Evolutionary conservation across 192 early-diverging fungal genomes (phyloP).

Genomic region (Chytriomyces confervae): DNA sequence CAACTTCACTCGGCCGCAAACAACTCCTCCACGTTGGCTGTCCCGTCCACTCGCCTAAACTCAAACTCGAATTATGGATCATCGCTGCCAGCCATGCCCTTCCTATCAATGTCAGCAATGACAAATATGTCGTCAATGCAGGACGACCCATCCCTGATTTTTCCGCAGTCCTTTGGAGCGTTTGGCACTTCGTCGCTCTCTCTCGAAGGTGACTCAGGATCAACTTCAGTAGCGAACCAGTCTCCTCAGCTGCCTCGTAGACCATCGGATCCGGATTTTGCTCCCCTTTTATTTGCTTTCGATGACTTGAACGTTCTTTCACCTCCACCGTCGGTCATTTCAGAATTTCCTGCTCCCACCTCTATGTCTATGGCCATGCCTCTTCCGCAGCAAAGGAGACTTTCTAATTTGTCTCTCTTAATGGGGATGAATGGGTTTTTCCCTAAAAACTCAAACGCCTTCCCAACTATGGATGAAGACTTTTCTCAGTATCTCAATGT

Average conservation of each 20-base stretch:
- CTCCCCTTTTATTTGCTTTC: constrained; percentile 31
- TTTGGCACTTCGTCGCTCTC: too few species aligned
- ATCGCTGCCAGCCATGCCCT: too few species aligned
- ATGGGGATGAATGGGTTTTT: background rate
- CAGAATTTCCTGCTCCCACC: background rate
- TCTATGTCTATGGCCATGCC: background rate
- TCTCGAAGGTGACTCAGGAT: background rate
- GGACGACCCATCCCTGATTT: background rate
- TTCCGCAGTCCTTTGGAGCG: too few species aligned
- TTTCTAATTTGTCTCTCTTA: background rate
- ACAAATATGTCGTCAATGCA: background rate
- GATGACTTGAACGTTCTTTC: constrained; percentile 27
- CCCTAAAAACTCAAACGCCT: background rate
- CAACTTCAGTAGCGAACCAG: background rate
- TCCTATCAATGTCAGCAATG: background rate
- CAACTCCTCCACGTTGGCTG: too few species aligned
- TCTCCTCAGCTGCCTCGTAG: background rate
- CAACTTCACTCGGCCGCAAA: too few species aligned
- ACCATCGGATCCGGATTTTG: constrained; percentile 17
- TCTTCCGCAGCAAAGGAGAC: background rate
- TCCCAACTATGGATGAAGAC: constrained; percentile 16
- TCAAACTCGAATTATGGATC: too few species aligned
- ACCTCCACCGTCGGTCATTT: background rate
- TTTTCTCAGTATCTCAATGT: constrained; percentile 23
- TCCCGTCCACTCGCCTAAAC: too few species aligned